Evolutionary conservation across 2,329 filamentous ascomycete genomes (phyloP).

Genomic region (Neopestalotiopsis rosae): DNA sequence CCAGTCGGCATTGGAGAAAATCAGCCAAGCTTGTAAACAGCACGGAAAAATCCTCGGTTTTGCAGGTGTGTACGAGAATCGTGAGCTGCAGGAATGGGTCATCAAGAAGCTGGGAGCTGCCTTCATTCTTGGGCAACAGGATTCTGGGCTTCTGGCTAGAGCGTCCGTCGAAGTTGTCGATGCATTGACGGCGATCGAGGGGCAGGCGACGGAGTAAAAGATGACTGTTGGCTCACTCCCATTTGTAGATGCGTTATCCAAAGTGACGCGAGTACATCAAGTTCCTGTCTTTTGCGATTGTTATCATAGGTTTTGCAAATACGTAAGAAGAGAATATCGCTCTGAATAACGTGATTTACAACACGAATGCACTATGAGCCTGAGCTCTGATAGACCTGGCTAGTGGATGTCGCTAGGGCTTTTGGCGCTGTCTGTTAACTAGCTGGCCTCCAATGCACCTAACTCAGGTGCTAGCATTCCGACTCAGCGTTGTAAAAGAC

Average conservation of each 20-base stretch:
- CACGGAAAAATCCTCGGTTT: conserved; percentile 10
- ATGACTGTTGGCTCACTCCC: neutral
- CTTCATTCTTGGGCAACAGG: neutral
- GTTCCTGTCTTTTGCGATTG: neutral
- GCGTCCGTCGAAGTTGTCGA: neutral
- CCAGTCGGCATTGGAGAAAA: neutral
- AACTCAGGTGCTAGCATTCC: no score
- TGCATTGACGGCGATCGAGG: neutral
- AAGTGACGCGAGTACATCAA: neutral
- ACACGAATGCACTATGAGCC: no score
- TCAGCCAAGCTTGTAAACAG: neutral
- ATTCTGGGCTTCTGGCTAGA: neutral
- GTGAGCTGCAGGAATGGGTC: neutral
- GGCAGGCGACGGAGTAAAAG: neutral
- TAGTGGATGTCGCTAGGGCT: no score
- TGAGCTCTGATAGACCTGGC: no score
- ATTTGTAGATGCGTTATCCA: no score
- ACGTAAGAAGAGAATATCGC: no score
- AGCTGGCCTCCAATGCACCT: no score
- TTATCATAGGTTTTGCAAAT: no score
- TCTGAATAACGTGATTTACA: no score
- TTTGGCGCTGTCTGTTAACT: no score
- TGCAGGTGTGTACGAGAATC: conserved; percentile 33
- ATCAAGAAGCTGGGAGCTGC: neutral
- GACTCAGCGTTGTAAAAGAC: no score